Evolutionary conservation across 257 asterid genomes (phyloP).

Genomic region (Leptodermis oblonga): DNA sequence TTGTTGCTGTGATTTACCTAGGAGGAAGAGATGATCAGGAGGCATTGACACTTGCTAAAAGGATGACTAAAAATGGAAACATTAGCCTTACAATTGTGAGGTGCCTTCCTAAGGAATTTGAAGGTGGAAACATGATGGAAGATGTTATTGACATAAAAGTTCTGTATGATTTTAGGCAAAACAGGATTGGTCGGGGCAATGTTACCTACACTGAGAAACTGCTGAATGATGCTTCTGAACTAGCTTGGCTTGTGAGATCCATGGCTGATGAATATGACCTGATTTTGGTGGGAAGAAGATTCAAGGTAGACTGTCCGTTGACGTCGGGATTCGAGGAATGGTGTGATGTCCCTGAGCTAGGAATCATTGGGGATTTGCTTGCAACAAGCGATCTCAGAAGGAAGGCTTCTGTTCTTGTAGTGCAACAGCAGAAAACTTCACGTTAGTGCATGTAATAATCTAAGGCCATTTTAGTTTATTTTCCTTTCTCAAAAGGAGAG

Average conservation of each 20-base stretch:
- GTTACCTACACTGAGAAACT: slow-evolving; percentile 17
- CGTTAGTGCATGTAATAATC: background rate
- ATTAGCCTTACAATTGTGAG: slow-evolving; percentile 11
- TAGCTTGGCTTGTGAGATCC: slow-evolving; percentile 8
- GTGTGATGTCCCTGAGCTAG: slow-evolving; percentile 31
- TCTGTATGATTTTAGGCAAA: slow-evolving; percentile 19
- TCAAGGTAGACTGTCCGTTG: slow-evolving; percentile 10
- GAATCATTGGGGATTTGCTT: slow-evolving; percentile 23
- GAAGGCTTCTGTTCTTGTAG: slow-evolving; percentile 23
- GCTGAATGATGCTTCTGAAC: slow-evolving; percentile 14
- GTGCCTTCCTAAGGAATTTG: background rate
- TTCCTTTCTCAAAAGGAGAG: background rate
- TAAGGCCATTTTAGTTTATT: background rate
- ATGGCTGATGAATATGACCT: slow-evolving; percentile 24
- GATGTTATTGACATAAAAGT: slow-evolving; percentile 13
- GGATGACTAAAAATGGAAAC: slow-evolving; percentile 20
- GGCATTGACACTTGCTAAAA: slow-evolving; percentile 19
- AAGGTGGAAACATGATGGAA: background rate
- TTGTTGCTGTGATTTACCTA: slow-evolving; percentile 14
- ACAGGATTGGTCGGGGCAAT: slow-evolving; percentile 15
- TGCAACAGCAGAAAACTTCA: slow-evolving; percentile 24
- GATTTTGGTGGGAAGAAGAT: slow-evolving; percentile 24
- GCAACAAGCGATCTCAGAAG: slow-evolving; percentile 19
- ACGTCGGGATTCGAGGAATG: slow-evolving; percentile 25
- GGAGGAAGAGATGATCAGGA: slow-evolving; percentile 28